Evolutionary conservation across 2,329 filamentous ascomycete genomes (phyloP).

Genomic region (Epichloe sylvatica): DNA sequence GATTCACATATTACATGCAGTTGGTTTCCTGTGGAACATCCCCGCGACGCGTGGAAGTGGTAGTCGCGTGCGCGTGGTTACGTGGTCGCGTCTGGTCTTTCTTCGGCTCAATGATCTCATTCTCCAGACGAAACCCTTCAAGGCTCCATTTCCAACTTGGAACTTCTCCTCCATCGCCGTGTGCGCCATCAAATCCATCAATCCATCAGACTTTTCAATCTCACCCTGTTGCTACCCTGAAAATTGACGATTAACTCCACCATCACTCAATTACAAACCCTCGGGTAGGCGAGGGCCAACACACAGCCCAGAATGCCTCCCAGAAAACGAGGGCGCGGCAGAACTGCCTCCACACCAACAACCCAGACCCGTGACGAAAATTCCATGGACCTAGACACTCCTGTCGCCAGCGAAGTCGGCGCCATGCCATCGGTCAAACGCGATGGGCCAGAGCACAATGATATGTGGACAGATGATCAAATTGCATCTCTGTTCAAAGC

Average conservation of each 20-base stretch:
- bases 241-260: neutral
- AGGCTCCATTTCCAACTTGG: neutral
- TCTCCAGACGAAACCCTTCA: neutral
- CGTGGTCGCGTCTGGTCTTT: too few species aligned
- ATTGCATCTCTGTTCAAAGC: conserved; percentile 85
- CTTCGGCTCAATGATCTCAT: neutral
- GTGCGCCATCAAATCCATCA: too few species aligned
- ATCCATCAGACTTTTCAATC: neutral
- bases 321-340: conserved; percentile 50
- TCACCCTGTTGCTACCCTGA: neutral
- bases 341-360: conserved; percentile 42
- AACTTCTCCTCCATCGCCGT: neutral
- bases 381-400: conserved; percentile 45
- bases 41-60: too few species aligned
- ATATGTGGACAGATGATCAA: conserved; percentile 91
- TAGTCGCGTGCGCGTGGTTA: too few species aligned
- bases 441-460: conserved; percentile 27
- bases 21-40: too few species aligned
- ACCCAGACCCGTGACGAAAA: conserved; percentile 41
- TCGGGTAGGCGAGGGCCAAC: neutral
- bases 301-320: conserved; percentile 44
- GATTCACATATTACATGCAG: too few species aligned
- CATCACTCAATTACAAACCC: neutral
- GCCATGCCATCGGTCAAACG: conserved; percentile 11
- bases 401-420: conserved; percentile 37